Base-by-base conservation (phyloP, 2,329 filamentous ascomycete genomes). In the Clonostachys chloroleuca region DNA sequence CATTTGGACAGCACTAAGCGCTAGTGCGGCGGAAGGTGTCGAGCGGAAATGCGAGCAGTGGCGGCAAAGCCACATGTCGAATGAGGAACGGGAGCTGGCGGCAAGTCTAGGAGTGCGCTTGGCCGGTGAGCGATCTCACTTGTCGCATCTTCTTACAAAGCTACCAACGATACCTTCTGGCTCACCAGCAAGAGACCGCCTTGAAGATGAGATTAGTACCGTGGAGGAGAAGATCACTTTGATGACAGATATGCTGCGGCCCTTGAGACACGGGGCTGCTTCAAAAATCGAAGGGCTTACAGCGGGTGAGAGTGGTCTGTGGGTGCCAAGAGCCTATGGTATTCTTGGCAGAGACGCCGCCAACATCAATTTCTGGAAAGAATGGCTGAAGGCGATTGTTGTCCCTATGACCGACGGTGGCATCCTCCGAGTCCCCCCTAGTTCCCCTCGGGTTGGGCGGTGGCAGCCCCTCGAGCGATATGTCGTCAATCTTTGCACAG, bases 401-500 rank as follows among this genome's bases (percentile, higher is more conserved):
- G 89, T 96, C 18, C 94, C 94, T 30, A 99, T 97, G 94, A 91
- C 85, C 2, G 91, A 95, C 61, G 90, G 92, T 17, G 83, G 78
- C 13, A 77, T 99, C 33, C 70, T 94, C 55, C 81, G 92, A 48
- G 84, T 99, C 8, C 90, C 94, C 7, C 77, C 89, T 10, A 95
- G 87, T 66, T 97, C 92, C 6, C 92, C 94, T 12, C 89, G 84
- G 58, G 84, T 96, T 53, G 94, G 94, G 41, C 83, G 91, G 61
- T 99, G 94, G 94, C 92, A 96, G 64, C 94, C 94, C 13, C 72
- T 99, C 50, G 94, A 99, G 71, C 85, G 92, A 61, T 99, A 97
- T 65, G 92, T 99, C 34, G 86, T 97, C 69, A 97, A 97, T 64
- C 76, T 99, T 34, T 99, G 94, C 68, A 92, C 92, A 10, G 92